A percentile compares a stretch with the other conserved stretches of the same genome.
Evolutionary conservation across 164 flowering plant species (phyloP).

Genomic region (Sedum album): DNA sequence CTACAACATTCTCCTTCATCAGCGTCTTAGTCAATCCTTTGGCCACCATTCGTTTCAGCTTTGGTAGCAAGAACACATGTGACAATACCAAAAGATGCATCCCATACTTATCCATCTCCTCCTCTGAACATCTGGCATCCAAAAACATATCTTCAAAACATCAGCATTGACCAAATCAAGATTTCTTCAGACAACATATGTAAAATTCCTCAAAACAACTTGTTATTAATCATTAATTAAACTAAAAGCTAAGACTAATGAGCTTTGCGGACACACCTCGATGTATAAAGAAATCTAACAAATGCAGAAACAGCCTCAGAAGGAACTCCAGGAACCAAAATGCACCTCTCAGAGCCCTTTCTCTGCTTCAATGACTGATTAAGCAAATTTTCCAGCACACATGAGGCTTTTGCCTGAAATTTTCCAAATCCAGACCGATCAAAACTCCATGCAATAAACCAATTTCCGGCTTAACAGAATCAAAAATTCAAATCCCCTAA

Average conservation of each 20-base stretch:
- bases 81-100: slow-evolving; percentile 72
- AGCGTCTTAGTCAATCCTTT: slow-evolving; percentile 38
- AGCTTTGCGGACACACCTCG: slow-evolving; percentile 29
- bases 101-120: slow-evolving; percentile 58
- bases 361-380: slow-evolving; percentile 45
- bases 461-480: neutral
- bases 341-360: slow-evolving; percentile 31
- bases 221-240: too few species aligned
- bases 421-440: slow-evolving; percentile 1
- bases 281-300: slow-evolving; percentile 51
- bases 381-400: slow-evolving; percentile 56
- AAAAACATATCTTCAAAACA: neutral
- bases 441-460: neutral
- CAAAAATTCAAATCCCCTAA: neutral
- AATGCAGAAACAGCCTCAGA: slow-evolving; percentile 59
- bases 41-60: slow-evolving; percentile 57
- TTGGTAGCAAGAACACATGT: slow-evolving; percentile 60
- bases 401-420: slow-evolving; percentile 53
- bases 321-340: slow-evolving; percentile 77
- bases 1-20: slow-evolving; percentile 65
- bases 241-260: neutral
- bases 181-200: neutral
- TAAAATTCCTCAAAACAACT: too few species aligned
- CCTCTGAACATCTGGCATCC: slow-evolving; percentile 45
- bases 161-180: slow-evolving; percentile 11